Evolutionary conservation across 2,329 filamentous ascomycete species (phyloP), one percentile per base, ranked within the genome.

Genomic region (Pseudogymnoascus sp.): DNA sequence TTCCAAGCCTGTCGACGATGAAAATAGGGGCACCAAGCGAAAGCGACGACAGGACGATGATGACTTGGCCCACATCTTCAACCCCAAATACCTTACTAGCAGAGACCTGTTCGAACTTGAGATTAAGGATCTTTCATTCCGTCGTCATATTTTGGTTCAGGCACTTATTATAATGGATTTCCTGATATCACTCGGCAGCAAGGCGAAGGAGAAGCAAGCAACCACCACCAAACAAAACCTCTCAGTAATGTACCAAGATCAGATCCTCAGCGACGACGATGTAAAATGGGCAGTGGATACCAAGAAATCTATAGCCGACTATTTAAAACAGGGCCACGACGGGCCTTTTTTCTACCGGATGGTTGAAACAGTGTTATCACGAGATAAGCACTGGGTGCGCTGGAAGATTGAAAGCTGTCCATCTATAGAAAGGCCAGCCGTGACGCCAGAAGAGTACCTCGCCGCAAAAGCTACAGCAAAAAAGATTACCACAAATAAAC

Each of bases 21-120:
- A 80, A 56, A 87, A 85, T 66, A 84, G 83, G 67, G 85, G 84
- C 4, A 77, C 74, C 31, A 96, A 93, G 76, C 85, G 91, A 63
- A 96, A 93, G 74, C 80, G 83, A 46, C 81, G 83, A 10, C 81
- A 85, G 61, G 84, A 84, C 6, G 80, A 84, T 60, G 83, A 85
- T 62, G 87, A 88, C 65, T 78, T 87, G 60, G 82, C 86, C 23
- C 89, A 86, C 71, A 87, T 85, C 23, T 97, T 96, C 77, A 99
- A 99, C 71, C 93, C 96, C 1, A 99, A 97, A 73, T 99, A 99
- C 73, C 83, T 99, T 16, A 99, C 95, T n/a, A 97, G 93, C 74
- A 85, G 89, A 67, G 96, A 99, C 73, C 81, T 99, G 1, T 99
- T 99, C 75, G 91, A 96, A 70, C 84, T 99, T 53, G 95, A 99